Evolutionary conservation across 345 rosid species (phyloP), one percentile per base, ranked within the genome.

Genomic region (Melastoma malabathricum): DNA sequence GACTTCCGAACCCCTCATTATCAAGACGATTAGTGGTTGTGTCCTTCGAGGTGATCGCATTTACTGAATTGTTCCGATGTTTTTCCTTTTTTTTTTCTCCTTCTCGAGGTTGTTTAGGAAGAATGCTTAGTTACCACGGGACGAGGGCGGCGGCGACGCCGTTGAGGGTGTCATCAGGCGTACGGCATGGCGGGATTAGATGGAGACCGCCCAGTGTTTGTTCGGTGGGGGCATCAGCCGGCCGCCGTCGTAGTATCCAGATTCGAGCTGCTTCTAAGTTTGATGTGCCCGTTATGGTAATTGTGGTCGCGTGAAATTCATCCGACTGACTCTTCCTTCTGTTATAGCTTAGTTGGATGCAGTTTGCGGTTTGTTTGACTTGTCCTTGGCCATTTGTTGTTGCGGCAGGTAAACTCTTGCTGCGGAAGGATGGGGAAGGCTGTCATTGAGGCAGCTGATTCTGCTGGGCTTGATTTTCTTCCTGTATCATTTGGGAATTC

Each of bases 361-460:
- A 20, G 44, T 43, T 15, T 8, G 3, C 27, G 38, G 10, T 17
- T 14, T 20, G 12, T 8, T 34, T 34, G 9, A 34, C 41, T 34
- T 8, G 41, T 34, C 9, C 12, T 9, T 8, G 41, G 41, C 41
- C 12, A 34, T 3, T n/a, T 54, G 47, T 5, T 44, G 41, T 59
- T 18, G 19, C 51, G 58, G 44, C 57, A 87, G 98, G 97, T 92
- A 49, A 92, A 92, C 68, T 69, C 95, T 58, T 84, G 95, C 47
- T 73, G 68, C 45, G 97, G 95, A 1, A 81, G 81, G 57, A 87
- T 92, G 97, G 95, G 98, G 43, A 79, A 85, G 63, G 84, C 94
- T 62, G 84, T 92, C 27, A 79, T 87, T 58, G 72, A 72, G 72
- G 97, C 90, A 9, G 97, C 94, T 10, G 88, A 81, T 19, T 69